Evolutionary conservation across 1,139 yeast species (phyloP), one percentile per base, ranked within the genome.

Genomic region (Blastobotrys ciferrii): DNA sequence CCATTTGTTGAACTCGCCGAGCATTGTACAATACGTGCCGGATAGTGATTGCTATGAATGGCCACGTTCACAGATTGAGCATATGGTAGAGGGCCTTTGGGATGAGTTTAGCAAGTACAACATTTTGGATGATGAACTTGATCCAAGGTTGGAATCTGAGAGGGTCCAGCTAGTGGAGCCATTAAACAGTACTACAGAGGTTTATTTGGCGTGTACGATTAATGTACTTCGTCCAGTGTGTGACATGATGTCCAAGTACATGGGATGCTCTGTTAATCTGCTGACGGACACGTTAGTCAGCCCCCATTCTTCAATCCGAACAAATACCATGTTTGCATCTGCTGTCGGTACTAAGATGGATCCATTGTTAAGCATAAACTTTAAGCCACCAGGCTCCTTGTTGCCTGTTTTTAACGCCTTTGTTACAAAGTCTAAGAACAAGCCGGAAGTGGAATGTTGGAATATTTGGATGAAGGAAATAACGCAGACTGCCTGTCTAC

Each of bases 161-260:
- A 31, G 33, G 14, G 13, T 31, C 12, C 33, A 12, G 33, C 14
- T 5, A 31, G 12, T 31, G 5, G 14, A 31, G 13, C 33, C 33
- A 12, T 31, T 31, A n/a, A 31, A 6, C 9, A 7, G n/a, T 4
- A 5, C 12, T 4, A n/a, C n/a, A 4, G 33, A 31, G 14, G 33
- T 31, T 6, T 31, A 31, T 13, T 12, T 33, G 23, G 45, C 35
- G 3, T 25, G 19, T 2, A 19, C 28, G 13, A 41, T 40, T 2
- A 45, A 46, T 30, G 40, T 36, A 2, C 17, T 28, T 11, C 30
- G 45, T 4, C 49, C 49, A 11, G 36, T 45, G 1, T 5, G 19
- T 6, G 14, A 14, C n/a, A 6, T 20, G 11, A 20, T 40, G 35
- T 30, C 25, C 20, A 33, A 11, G 11, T 6, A 11, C 4, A 13